Conservation (phyloP, 2,329 filamentous ascomycete genomes). For the Elsinoe ampelina region DNA sequence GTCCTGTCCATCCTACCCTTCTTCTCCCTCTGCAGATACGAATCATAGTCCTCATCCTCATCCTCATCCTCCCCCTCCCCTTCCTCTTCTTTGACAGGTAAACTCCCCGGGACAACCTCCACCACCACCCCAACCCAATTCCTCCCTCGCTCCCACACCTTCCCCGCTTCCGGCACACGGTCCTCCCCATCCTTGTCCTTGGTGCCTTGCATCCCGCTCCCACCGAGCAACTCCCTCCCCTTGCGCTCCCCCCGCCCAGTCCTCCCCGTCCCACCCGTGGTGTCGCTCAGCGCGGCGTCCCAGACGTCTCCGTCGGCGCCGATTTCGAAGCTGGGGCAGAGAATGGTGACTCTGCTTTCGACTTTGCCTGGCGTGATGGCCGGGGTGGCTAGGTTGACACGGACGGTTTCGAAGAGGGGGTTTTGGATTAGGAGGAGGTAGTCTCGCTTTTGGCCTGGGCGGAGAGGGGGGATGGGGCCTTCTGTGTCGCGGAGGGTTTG, state of each 20-base stretch:
- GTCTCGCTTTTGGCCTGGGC: conserved; percentile 51
- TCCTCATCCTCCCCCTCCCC: too few species aligned
- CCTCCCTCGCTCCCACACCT: conserved; percentile 87
- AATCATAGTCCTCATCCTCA: conserved; percentile 14
- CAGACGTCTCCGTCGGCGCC: conserved; percentile 89
- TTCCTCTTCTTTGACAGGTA: too few species aligned
- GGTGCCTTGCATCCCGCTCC: neutral
- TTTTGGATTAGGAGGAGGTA: conserved; percentile 88
- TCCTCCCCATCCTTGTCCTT: conserved; percentile 31
- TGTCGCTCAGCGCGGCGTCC: conserved; percentile 66
- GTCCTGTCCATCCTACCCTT: conserved; percentile 39
- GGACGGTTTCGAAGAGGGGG: conserved; percentile 83
- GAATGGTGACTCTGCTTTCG: conserved; percentile 71
- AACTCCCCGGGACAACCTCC: conserved; percentile 78
- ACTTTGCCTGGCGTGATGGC: conserved; percentile 68
- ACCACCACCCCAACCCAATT: conserved; percentile 95
- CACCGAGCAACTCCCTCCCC: neutral
- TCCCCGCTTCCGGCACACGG: conserved; percentile 71
- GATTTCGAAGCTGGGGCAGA: conserved; percentile 90
- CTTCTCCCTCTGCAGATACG: conserved; percentile 25
- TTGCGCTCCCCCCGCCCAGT: neutral
- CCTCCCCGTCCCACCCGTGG: conserved; percentile 27
- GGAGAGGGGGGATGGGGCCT: conserved; percentile 19
- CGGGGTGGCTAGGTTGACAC: conserved; percentile 79
- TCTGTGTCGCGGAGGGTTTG: conserved; percentile 22